These are phyloP conservation scores for Pestalotiopsis fici DNA, from an alignment of 2,329 filamentous ascomycete genomes.

Conservation along the genomic window DNA sequence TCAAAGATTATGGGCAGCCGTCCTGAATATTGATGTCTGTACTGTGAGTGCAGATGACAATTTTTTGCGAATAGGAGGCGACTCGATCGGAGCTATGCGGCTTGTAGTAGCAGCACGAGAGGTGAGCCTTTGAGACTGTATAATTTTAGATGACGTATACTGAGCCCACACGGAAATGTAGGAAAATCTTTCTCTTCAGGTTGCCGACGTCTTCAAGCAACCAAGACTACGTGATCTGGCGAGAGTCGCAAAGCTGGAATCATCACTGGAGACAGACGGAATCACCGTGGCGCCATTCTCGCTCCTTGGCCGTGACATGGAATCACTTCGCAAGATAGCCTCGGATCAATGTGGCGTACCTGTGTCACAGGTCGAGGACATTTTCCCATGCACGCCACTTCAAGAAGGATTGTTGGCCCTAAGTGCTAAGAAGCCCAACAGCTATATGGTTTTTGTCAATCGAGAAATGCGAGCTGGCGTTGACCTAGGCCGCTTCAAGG, in stretches of 20 bases:
- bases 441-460: background rate
- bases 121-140: background rate
- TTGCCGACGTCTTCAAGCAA: background rate
- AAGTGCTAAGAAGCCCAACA: background rate
- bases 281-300: background rate
- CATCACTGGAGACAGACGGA: background rate
- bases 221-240: background rate
- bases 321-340: no score
- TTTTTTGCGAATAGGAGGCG: background rate
- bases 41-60: background rate
- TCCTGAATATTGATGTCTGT: background rate
- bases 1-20: background rate
- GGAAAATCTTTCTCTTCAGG: background rate
- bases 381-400: conserved; percentile 1
- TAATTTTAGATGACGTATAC: background rate
- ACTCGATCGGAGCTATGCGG: background rate
- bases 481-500: background rate
- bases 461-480: background rate
- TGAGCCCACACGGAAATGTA: no score
- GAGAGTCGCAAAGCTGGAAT: background rate
- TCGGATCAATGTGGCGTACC: background rate
- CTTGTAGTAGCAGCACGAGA: no score
- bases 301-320: no score
- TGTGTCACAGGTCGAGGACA: background rate
- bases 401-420: background rate